A percentile compares a stretch with the other conserved stretches of the same genome.
These are phyloP conservation scores for Myriosclerotinia scirpicola DNA, from an alignment of 2,329 filamentous ascomycete species.

Conservation along the genomic window DNA sequence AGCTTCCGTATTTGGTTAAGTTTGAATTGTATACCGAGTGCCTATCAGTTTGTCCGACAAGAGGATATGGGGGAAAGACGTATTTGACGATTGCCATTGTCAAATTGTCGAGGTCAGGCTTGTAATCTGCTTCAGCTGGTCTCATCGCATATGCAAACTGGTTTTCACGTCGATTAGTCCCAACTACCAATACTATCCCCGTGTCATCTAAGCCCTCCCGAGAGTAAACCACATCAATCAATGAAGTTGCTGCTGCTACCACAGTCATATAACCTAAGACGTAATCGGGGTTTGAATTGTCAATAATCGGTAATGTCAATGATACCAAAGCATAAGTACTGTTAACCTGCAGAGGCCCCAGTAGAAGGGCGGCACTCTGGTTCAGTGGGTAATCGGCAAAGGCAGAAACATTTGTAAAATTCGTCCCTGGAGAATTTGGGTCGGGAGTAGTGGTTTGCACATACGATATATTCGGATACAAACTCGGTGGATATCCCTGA, in stretches of 20 bases:
- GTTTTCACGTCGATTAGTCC: slow-evolving; percentile 66
- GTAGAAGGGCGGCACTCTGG: slow-evolving; percentile 59
- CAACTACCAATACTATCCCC: slow-evolving; percentile 69
- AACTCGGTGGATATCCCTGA: slow-evolving; percentile 66
- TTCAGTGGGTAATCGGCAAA: slow-evolving; percentile 44
- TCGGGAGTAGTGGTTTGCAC: slow-evolving; percentile 31
- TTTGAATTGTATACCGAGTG: slow-evolving; percentile 47
- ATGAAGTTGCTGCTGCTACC: slow-evolving; percentile 65
- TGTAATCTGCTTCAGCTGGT: slow-evolving; percentile 50
- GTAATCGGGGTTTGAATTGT: slow-evolving; percentile 59
- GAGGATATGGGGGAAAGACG: slow-evolving; percentile 55
- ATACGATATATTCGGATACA: slow-evolving; percentile 82
- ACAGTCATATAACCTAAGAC: slow-evolving; percentile 83
- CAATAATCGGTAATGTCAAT: slow-evolving; percentile 75
- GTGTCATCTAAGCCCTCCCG: slow-evolving; percentile 69
- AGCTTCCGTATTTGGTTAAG: slow-evolving; percentile 36
- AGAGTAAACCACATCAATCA: slow-evolving; percentile 62
- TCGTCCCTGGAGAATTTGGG: slow-evolving; percentile 21
- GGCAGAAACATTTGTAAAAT: slow-evolving; percentile 27
- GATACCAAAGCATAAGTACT: slow-evolving; percentile 73
- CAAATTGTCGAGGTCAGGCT: slow-evolving; percentile 44
- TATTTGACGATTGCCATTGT: slow-evolving; percentile 54
- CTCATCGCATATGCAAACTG: slow-evolving; percentile 52
- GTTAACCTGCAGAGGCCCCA: slow-evolving; percentile 75
- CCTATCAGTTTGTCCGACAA: slow-evolving; percentile 47